Evolutionary conservation across 768 basidiomycete species (phyloP).

Genomic region (Naganishia friedmannii): DNA sequence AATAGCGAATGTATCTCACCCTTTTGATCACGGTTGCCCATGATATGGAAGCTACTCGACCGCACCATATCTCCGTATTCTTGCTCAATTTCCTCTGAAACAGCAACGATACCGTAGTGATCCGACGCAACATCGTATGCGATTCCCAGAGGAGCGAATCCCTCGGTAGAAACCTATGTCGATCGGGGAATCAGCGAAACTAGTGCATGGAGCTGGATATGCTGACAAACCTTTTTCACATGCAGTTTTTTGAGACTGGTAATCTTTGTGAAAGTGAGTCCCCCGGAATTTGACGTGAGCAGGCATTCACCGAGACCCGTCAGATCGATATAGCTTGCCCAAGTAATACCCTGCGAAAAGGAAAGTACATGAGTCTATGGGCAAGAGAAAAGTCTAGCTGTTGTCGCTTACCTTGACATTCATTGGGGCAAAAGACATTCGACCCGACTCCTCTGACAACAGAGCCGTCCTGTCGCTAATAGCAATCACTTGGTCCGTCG

Average conservation of each 20-base stretch:
- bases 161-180: conserved; percentile 35
- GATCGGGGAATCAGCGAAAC: not conserved
- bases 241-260: conserved; percentile 47
- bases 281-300: conserved; percentile 34
- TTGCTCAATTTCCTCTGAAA: conserved; percentile 35
- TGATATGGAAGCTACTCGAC: conserved; percentile 40
- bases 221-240: conserved; percentile 39
- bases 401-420: conserved; percentile 39
- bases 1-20: conserved; percentile 33
- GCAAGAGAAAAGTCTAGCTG: not conserved
- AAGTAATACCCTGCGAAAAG: conserved; percentile 36
- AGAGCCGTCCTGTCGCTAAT: conserved; percentile 45
- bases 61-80: conserved; percentile 43
- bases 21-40: conserved; percentile 30
- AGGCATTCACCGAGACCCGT: conserved; percentile 37
- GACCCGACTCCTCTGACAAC: conserved; percentile 42
- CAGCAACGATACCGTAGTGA: conserved; percentile 10
- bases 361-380: not conserved
- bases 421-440: conserved; percentile 44
- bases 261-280: conserved; percentile 38
- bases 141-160: conserved; percentile 25
- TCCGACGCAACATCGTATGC: conserved; percentile 2
- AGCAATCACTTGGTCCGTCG: conserved; percentile 33
- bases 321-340: conserved; percentile 34
- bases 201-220: not conserved